phyloP scores from a whole-genome alignment of 371 early-diverging fungal species.

The Batkoa obscura region DNA sequence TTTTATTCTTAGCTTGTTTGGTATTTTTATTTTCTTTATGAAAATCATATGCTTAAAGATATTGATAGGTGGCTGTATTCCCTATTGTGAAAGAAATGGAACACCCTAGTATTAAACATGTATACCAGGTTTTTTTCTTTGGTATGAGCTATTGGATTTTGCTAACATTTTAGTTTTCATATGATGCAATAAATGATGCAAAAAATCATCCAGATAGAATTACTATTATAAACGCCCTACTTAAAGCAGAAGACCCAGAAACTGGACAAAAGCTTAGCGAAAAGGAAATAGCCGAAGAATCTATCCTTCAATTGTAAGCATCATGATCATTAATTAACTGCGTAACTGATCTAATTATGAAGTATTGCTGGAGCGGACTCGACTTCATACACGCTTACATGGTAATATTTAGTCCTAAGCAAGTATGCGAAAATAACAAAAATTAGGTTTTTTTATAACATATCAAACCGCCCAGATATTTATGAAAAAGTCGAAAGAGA shows the following conservation, averaged over 20 bases:
- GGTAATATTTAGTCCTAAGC: not conserved
- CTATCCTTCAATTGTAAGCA: not conserved
- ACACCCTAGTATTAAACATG: not conserved
- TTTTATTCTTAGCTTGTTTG: not conserved
- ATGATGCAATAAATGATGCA: too few species aligned
- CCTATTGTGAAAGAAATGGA: not conserved
- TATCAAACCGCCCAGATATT: not conserved
- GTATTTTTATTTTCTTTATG: too few species aligned
- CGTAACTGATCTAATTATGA: not conserved
- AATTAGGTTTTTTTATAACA: not conserved
- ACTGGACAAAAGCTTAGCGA: not conserved
- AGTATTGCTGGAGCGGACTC: not conserved
- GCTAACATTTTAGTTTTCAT: too few species aligned
- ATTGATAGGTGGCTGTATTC: too few species aligned
- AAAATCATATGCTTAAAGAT: too few species aligned
- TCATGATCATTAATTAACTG: not conserved
- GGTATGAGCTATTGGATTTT: too few species aligned
- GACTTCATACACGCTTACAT: not conserved
- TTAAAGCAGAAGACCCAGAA: not conserved
- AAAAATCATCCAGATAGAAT: too few species aligned
- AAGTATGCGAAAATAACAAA: not conserved
- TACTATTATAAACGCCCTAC: too few species aligned
- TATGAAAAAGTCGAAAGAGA: not conserved
- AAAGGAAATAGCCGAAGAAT: not conserved
- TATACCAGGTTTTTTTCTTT: not conserved